Evolutionary conservation across 2,329 filamentous ascomycete species (phyloP).

Genomic region (Paecilomyces dactylethromorphus): DNA sequence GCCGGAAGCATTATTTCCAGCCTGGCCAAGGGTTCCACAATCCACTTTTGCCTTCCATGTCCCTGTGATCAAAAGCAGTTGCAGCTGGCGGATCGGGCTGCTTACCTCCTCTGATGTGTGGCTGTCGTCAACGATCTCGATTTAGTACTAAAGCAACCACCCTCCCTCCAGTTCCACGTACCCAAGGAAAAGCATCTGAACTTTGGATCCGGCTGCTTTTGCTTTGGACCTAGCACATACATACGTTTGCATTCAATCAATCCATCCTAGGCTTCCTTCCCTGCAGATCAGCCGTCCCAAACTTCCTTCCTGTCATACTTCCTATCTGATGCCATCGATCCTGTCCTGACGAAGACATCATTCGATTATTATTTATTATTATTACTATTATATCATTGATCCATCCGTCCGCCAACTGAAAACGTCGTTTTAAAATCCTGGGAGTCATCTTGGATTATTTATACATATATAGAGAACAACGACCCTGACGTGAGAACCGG

Average conservation of each 20-base stretch:
- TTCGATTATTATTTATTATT: neutral
- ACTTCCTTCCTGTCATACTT: neutral
- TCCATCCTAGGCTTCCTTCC: neutral
- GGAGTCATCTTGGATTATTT: neutral
- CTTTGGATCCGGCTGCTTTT: neutral
- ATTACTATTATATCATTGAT: constrained; percentile 1
- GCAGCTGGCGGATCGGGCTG: neutral
- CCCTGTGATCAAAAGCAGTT: neutral
- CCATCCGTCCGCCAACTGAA: too few species aligned
- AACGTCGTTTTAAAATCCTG: neutral
- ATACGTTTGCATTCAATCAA: neutral
- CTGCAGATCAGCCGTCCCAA: neutral
- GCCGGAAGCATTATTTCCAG: neutral
- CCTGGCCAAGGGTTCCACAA: neutral
- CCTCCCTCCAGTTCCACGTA: neutral
- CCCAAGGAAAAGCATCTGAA: neutral
- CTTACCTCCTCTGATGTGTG: constrained; percentile 1
- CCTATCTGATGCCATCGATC: constrained; percentile 9
- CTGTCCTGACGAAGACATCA: neutral
- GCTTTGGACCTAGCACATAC: neutral
- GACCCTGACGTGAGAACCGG: neutral
- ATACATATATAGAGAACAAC: neutral
- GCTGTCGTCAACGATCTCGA: neutral
- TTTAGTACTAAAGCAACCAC: neutral
- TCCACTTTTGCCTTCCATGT: neutral